Percentiles rank a stretch among this genome's conserved stretches.
Conservation (phyloP, 495 filamentous ascomycete species). For the Aspergillus indologenus region DNA sequence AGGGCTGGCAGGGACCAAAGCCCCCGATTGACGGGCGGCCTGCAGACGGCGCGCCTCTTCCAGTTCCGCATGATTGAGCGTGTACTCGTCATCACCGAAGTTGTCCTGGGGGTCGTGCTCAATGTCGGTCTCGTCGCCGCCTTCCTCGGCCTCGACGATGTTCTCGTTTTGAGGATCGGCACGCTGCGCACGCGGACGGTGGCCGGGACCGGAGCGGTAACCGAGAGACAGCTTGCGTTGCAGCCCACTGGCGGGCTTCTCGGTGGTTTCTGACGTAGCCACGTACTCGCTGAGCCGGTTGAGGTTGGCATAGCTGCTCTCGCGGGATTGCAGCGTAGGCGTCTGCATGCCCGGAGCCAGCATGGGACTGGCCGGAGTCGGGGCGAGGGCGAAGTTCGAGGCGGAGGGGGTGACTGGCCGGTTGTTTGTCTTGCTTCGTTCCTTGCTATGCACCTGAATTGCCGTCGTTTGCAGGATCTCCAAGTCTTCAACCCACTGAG, state of each 20-base stretch:
- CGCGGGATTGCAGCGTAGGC: slow-evolving; percentile 27
- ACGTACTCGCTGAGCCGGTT: slow-evolving; percentile 43
- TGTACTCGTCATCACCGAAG: slow-evolving; percentile 41
- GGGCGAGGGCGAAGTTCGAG: slow-evolving; percentile 34
- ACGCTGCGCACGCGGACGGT: slow-evolving; percentile 27
- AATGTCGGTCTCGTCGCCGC: slow-evolving; percentile 12
- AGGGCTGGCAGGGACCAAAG: background rate
- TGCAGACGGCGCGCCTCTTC: slow-evolving; percentile 26
- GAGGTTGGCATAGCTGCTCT: slow-evolving; percentile 54
- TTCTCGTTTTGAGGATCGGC: slow-evolving; percentile 21
- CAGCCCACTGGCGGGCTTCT: slow-evolving; percentile 32
- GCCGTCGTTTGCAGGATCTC: slow-evolving; percentile 58
- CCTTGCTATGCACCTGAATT: slow-evolving; percentile 45
- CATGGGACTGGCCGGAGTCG: slow-evolving; percentile 26
- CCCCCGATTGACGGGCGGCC: background rate
- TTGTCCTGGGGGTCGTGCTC: slow-evolving; percentile 41
- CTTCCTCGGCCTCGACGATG: slow-evolving; percentile 29
- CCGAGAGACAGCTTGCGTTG: slow-evolving; percentile 36
- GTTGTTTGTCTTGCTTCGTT: slow-evolving; percentile 30
- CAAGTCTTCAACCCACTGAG: slow-evolving; percentile 62
- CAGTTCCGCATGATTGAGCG: slow-evolving; percentile 30
- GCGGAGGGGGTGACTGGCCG: slow-evolving; percentile 26
- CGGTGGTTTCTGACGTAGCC: slow-evolving; percentile 42
- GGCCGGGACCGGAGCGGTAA: slow-evolving; percentile 35
- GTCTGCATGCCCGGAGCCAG: slow-evolving; percentile 39